Percentiles rank a stretch among this genome's conserved stretches.
phyloP scores from a whole-genome alignment of 192 early-diverging fungal species.

The Coemansia sp. region DNA sequence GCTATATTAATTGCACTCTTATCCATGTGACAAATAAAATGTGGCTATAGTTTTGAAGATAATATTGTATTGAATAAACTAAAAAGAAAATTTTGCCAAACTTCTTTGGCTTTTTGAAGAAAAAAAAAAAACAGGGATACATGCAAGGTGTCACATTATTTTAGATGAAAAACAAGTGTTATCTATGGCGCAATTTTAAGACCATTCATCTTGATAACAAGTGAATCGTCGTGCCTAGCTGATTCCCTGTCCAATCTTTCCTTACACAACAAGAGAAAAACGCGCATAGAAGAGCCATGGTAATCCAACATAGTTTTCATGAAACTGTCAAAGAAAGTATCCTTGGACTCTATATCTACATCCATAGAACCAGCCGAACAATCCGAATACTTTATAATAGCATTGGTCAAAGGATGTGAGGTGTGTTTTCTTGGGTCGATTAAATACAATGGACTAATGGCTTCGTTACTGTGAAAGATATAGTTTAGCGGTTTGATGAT shows the following conservation, averaged over 20 bases:
- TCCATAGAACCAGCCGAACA: background rate
- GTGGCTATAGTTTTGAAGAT: background rate
- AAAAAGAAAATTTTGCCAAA: too few species aligned
- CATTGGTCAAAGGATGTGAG: conserved; percentile 28
- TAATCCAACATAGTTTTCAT: conserved; percentile 41
- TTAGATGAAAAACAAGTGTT: background rate
- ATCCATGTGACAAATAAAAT: background rate
- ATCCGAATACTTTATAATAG: conserved; percentile 25
- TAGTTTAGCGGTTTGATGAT: conserved; percentile 41
- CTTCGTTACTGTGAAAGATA: conserved; percentile 23
- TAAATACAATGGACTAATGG: conserved; percentile 20
- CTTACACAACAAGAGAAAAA: conserved; percentile 32
- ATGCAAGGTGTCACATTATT: background rate
- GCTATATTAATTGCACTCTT: background rate
- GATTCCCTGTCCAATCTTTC: conserved; percentile 7
- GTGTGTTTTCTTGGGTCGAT: background rate
- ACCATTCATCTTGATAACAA: conserved; percentile 34
- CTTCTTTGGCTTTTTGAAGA: background rate
- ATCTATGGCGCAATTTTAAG: conserved; percentile 19
- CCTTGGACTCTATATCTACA: background rate
- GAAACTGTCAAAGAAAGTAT: conserved; percentile 45
- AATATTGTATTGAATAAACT: background rate
- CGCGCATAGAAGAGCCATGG: conserved; percentile 34
- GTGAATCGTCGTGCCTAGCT: conserved; percentile 11
- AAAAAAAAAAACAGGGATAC: conserved; percentile 1